Evolutionary conservation across 2,329 filamentous ascomycete genomes (phyloP), one percentile per base, ranked within the genome.

Genomic region (Diaporthe citriasiana): DNA sequence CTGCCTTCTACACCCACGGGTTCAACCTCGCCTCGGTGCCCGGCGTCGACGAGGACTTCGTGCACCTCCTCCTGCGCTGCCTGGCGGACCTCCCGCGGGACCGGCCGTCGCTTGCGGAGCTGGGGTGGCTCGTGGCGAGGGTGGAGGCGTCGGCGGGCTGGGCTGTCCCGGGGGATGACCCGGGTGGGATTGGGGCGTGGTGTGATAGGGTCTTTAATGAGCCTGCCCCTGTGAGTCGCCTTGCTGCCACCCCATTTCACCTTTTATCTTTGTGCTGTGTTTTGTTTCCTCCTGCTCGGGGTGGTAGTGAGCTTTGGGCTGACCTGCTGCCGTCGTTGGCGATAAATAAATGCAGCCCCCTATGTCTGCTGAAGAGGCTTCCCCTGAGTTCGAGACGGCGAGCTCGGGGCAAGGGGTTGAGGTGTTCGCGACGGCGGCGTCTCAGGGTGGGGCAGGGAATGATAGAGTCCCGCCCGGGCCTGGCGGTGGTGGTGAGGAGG

Each of bases 1-100:
- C 51, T 12, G 17, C 51, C 10, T 70, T 70, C 40, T 19, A 70
- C 40, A 70, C 66, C 19, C 66, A 70, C 40, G 66, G 66, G 12
- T 47, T 47, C 51, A 42, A 30, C 25, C 66, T 70, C 3, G 51
- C 13, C 13, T 2, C 6, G 22, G 51, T 25, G 38, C 10, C 4
- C 0, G 40, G 13, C 6, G 12, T 70, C 22, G 66, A 70, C 22
- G 22, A 27, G 35, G 35, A 42, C 33, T 33, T 69, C 8, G 5
- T 33, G 38, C 33, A 42, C 38, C 38, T 70, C 6, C 38, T 56
- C 10, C 27, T 69, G 30, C 50, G 65, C 12, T 69, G 65, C 65
- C 35, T 69, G 1, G 65, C 65, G 12, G 65, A 69, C 50, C 33
- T 55, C 1, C 65, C 65, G 9, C 4, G 7, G 47, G 50, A 55